Evolutionary conservation across 2,329 filamentous ascomycete species (phyloP).

Genomic region (Lasiodiplodia hormozganensis): DNA sequence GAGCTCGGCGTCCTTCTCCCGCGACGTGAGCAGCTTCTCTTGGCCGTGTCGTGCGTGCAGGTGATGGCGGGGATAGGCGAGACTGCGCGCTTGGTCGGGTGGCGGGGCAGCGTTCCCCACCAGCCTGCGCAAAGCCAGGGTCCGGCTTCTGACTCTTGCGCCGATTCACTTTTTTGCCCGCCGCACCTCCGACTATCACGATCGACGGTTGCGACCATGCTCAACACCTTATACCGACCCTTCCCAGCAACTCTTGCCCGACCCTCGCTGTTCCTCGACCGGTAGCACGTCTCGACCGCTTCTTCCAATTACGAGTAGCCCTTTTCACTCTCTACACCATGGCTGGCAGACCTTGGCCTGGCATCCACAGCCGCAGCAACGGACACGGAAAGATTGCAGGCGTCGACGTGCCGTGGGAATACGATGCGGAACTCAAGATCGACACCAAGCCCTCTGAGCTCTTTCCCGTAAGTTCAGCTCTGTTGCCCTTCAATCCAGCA

Average conservation of each 20-base stretch:
- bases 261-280: not conserved
- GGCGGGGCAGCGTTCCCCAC: constrained; percentile 28
- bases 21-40: not conserved
- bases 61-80: constrained; percentile 1
- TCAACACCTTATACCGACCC: not conserved
- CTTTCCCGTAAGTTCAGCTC: constrained; percentile 46
- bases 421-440: constrained; percentile 48
- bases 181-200: not conserved
- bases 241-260: not conserved
- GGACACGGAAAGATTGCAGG: constrained; percentile 50
- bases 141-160: not conserved
- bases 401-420: constrained; percentile 51
- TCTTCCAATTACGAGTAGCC: not conserved
- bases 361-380: constrained; percentile 41
- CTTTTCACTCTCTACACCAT: constrained; percentile 20
- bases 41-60: constrained; percentile 2
- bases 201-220: constrained; percentile 11
- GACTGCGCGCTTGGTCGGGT: constrained; percentile 1
- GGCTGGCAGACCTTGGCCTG: constrained; percentile 35
- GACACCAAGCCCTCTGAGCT: constrained; percentile 47
- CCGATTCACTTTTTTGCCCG: constrained; percentile 25
- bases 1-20: not conserved
- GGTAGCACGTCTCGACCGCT: constrained; percentile 1
- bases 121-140: constrained; percentile 4
- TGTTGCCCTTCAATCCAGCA: not conserved